These are phyloP conservation scores for Insectozyma bohioensis DNA, from an alignment of 1,139 yeast genomes.

Conservation along the genomic window DNA sequence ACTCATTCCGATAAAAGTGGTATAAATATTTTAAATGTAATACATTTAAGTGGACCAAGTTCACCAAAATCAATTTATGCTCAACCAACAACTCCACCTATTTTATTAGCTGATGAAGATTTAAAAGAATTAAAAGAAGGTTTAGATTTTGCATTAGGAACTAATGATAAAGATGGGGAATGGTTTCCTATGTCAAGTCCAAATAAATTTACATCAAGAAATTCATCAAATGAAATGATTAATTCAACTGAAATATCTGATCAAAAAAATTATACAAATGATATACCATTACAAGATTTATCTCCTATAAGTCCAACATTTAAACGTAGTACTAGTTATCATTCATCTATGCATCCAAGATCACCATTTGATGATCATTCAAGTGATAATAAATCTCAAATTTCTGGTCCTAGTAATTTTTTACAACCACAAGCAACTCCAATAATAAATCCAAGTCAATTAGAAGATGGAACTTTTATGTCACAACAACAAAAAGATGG, in stretches of 20 bases:
- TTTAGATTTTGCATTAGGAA: constrained; percentile 38
- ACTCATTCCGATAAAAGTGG: constrained; percentile 5
- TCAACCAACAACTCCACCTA: constrained; percentile 4
- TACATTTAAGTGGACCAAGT: constrained; percentile 9
- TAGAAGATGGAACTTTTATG: constrained; percentile 15
- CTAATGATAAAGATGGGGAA: constrained; percentile 22
- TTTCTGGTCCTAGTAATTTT: neutral
- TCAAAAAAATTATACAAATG: constrained; percentile 18
- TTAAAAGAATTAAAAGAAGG: constrained; percentile 39
- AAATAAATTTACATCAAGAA: constrained; percentile 7
- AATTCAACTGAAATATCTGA: neutral
- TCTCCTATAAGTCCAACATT: constrained; percentile 3
- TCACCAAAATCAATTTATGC: constrained; percentile 4
- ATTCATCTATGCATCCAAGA: constrained; percentile 1
- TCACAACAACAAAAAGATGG: constrained; percentile 9
- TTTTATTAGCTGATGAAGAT: constrained; percentile 20
- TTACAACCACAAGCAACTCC: constrained; percentile 1
- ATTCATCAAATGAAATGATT: constrained; percentile 1
- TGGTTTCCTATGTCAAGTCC: constrained; percentile 32
- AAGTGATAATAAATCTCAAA: neutral
- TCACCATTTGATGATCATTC: constrained; percentile 8
- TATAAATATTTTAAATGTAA: constrained; percentile 7
- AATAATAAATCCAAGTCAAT: constrained; percentile 5
- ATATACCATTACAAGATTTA: constrained; percentile 21
- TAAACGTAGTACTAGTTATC: constrained; percentile 2